phyloP scores from a whole-genome alignment of 352 stramenopile genomes.

The Phytopythium ostracodes region DNA sequence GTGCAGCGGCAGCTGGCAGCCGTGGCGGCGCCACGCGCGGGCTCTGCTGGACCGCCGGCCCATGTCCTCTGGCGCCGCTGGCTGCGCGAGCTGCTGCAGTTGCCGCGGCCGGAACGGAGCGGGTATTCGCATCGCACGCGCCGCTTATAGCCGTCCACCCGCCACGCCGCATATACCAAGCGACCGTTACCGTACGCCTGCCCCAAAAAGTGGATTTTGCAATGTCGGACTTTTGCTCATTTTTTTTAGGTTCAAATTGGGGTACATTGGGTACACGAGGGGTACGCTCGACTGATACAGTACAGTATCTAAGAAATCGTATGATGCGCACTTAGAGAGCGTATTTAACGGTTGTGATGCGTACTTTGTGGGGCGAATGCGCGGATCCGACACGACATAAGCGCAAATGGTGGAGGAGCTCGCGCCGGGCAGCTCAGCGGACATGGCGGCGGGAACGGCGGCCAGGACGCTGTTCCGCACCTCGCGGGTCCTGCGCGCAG shows the following conservation, averaged over 20 bases:
- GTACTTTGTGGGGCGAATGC: too few species aligned
- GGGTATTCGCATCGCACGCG: conserved; percentile 2
- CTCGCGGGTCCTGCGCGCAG: conserved; percentile 24
- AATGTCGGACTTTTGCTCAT: too few species aligned
- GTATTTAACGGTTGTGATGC: not conserved
- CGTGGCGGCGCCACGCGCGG: conserved; percentile 37
- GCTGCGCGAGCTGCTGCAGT: not conserved
- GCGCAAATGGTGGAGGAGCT: conserved; percentile 7
- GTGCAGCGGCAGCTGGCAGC: conserved; percentile 41
- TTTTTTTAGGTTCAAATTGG: too few species aligned
- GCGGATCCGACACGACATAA: not conserved
- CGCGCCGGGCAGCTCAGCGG: conserved; percentile 1
- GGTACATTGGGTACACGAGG: too few species aligned
- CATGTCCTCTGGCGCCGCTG: not conserved
- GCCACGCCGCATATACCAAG: not conserved
- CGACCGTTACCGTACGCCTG: not conserved
- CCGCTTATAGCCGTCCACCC: not conserved
- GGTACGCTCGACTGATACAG: too few species aligned
- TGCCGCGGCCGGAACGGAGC: not conserved
- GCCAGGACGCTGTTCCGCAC: conserved; percentile 24
- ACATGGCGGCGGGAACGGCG: conserved; percentile 5
- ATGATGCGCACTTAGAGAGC: not conserved
- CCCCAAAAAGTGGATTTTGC: too few species aligned
- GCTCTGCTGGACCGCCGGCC: not conserved
- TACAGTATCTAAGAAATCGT: too few species aligned